Percentiles rank a stretch among this genome's conserved stretches.
These are phyloP conservation scores for Retiboletus flavoniger DNA, from an alignment of 1,284 basidiomycete species.

Conservation along the genomic window DNA sequence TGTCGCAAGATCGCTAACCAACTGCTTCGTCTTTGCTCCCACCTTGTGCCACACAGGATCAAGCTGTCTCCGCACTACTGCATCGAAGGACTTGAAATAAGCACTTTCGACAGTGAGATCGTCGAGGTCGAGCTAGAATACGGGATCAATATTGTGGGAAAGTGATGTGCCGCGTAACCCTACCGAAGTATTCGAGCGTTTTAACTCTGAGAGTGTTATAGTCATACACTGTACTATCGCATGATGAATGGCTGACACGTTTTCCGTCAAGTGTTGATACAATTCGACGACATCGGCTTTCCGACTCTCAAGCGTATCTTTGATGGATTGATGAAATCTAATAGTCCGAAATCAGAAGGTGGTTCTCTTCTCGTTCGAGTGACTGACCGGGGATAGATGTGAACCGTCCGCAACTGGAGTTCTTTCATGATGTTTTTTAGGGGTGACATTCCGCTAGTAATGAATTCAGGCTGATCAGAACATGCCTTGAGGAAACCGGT, in stretches of 20 bases:
- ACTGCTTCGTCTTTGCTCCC: constrained; percentile 86
- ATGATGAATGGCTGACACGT: constrained; percentile 90
- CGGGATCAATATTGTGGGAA: not conserved
- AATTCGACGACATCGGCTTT: constrained; percentile 93
- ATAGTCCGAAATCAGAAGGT: not conserved
- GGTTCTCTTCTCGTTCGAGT: not conserved
- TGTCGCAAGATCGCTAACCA: constrained; percentile 86
- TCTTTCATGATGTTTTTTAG: constrained; percentile 92
- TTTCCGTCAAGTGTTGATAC: constrained; percentile 81
- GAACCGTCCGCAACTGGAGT: constrained; percentile 82
- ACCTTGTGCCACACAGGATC: constrained; percentile 98
- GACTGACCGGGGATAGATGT: constrained; percentile 85
- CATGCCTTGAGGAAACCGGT: constrained; percentile 95
- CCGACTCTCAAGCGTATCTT: constrained; percentile 75
- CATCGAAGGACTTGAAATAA: constrained; percentile 93
- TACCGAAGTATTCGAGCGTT: constrained; percentile 80
- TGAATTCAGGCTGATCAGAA: constrained; percentile 93
- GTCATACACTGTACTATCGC: constrained; percentile 96
- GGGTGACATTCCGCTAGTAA: constrained; percentile 89
- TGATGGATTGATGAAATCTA: constrained; percentile 89
- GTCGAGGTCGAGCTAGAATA: constrained; percentile 82
- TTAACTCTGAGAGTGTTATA: constrained; percentile 86
- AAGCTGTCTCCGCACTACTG: constrained; percentile 84
- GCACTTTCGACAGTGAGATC: constrained; percentile 92
- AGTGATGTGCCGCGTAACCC: not conserved